Evolutionary conservation across 2,329 filamentous ascomycete genomes (phyloP).

Genomic region (Cladophialophora yegresii): DNA sequence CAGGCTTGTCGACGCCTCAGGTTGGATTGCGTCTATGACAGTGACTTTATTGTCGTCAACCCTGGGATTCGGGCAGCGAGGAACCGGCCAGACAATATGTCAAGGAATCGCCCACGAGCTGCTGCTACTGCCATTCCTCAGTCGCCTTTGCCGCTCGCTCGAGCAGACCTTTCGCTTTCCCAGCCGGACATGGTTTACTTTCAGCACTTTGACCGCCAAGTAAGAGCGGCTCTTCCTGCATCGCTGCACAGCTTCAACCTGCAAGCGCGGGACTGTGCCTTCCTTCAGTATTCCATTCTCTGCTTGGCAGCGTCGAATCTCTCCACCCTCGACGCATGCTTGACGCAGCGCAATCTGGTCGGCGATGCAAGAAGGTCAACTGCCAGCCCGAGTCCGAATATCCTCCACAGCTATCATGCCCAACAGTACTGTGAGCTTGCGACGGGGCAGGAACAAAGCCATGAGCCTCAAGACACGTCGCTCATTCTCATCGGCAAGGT

Average conservation of each 20-base stretch:
- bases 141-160: background rate
- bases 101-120: background rate
- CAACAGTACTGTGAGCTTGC: constrained; percentile 17
- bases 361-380: constrained; percentile 6
- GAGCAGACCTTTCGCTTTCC: background rate
- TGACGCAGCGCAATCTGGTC: background rate
- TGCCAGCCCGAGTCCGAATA: constrained; percentile 11
- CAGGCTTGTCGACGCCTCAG: constrained; percentile 14
- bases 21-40: constrained; percentile 8
- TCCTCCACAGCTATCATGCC: constrained; percentile 9
- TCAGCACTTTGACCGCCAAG: constrained; percentile 18
- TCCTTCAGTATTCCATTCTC: constrained; percentile 15
- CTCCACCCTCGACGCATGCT: constrained; percentile 13
- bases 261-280: background rate
- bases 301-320: constrained; percentile 22
- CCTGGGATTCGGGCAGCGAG: background rate
- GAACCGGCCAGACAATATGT: background rate
- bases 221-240: constrained; percentile 5
- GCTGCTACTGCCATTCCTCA: background rate
- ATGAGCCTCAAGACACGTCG: background rate
- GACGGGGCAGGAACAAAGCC: background rate
- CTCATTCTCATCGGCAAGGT: constrained; percentile 10
- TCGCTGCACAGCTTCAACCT: background rate
- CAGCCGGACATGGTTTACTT: constrained; percentile 10
- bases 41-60: constrained; percentile 7